Percentiles rank a stretch among this genome's conserved stretches.
Conservation (phyloP, 306 rosid species). For the Acmispon strigosus region DNA sequence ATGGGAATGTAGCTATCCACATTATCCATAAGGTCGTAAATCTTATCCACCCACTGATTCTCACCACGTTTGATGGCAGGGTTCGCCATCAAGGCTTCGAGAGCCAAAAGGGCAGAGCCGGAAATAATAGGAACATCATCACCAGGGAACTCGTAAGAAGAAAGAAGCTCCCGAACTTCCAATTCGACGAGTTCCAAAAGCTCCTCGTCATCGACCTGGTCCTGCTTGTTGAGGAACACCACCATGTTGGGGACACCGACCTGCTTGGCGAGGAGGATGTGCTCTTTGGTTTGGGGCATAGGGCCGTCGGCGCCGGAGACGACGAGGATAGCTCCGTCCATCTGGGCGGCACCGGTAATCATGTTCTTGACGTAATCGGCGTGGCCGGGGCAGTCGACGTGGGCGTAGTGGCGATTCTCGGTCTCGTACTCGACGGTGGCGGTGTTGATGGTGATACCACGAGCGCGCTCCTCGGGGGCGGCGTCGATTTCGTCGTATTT, state of each 20-base stretch:
- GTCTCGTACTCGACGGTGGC: constrained; percentile 90
- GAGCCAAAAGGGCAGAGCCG: constrained; percentile 74
- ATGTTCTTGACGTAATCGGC: constrained; percentile 82
- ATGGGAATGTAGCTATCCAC: constrained; percentile 75
- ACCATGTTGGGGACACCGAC: constrained; percentile 84
- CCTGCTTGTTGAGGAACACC: constrained; percentile 71
- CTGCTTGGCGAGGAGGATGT: constrained; percentile 70
- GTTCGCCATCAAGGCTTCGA: constrained; percentile 69
- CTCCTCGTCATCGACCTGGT: constrained; percentile 86
- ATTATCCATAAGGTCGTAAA: constrained; percentile 65
- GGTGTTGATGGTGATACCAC: constrained; percentile 80
- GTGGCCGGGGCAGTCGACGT: constrained; percentile 84
- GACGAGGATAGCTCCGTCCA: constrained; percentile 80
- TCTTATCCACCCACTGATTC: constrained; percentile 78
- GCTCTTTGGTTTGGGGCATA: constrained; percentile 84
- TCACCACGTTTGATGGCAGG: constrained; percentile 57
- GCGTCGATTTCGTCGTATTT: constrained; percentile 89
- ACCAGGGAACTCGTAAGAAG: constrained; percentile 77
- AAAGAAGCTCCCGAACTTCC: constrained; percentile 73
- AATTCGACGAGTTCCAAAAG: constrained; percentile 70
- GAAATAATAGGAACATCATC: constrained; percentile 73
- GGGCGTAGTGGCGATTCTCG: constrained; percentile 75
- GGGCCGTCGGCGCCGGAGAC: constrained; percentile 85
- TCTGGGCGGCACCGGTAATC: constrained; percentile 80
- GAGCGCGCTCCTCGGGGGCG: constrained; percentile 84